Base-by-base conservation (phyloP, 225 moss, liverwort and hornwort species). In the Asterella californica region DNA sequence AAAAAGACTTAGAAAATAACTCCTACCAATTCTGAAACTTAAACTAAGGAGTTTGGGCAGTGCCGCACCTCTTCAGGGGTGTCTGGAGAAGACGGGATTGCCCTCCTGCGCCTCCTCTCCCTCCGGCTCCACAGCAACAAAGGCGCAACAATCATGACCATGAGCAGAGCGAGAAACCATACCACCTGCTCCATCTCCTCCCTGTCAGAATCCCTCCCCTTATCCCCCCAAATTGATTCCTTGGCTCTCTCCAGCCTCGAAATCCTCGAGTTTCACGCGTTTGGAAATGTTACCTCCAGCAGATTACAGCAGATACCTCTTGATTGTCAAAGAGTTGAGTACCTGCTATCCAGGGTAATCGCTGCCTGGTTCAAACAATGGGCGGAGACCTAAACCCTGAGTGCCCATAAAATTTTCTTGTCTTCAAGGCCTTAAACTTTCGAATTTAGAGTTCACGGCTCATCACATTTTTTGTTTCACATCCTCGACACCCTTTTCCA, bases 141-240 rank as follows among this genome's bases (percentile, higher is more conserved):
- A 1, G 87, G 87, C 30, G 87, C 84, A n/a, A 80, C 82, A 52
- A 87, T 77, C 37, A 87, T 84, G 6, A 76, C 82, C 72, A 87
- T 70, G 57, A 84, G 32, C 54, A 87, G 82, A n/a, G 77, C 79
- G 60, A 87, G 49, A 66, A 87, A 82, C 87, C 87, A 87, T 63
- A 60, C 84, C 33, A 87, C 37, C 64, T 87, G 87, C 52, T 87
- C 87, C 84, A 87, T 84, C 75, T 83, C 78, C 42, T 78, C 80
- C 52, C 83, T 69, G 61, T 75, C 83, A 52, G 17, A 34, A 68
- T 70, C 53, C 79, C 68, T 69, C 36, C 69, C 79, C 15, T 21
- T 79, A 10, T 9, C 79, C 53, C 83, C 50, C 70, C 30, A 52
- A 60, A 34, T 66, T 48, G 71, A 54, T 22, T 18, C 76, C 65